These are phyloP conservation scores for Erigeron philadelphicus DNA, from an alignment of 140 eudicot species.

Conservation along the genomic window DNA sequence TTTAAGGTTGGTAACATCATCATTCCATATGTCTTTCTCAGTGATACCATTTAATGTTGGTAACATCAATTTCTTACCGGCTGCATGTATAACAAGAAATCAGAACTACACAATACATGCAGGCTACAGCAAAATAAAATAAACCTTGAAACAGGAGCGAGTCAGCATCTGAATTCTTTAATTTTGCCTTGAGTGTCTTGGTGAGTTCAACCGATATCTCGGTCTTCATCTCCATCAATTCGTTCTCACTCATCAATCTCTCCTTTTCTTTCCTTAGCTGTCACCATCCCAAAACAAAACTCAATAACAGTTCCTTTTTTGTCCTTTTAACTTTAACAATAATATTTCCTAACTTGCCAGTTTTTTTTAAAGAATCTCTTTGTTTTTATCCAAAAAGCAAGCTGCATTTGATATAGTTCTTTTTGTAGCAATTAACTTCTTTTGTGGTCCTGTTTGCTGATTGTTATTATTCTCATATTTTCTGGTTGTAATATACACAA, in stretches of 20 bases:
- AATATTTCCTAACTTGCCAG: neutral
- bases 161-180: slow-evolving; percentile 1
- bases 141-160: neutral
- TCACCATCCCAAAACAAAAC: slow-evolving; percentile 11
- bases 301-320: neutral
- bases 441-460: neutral
- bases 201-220: neutral
- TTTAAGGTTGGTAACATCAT: neutral
- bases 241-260: slow-evolving; percentile 12
- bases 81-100: neutral
- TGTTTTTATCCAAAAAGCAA: neutral
- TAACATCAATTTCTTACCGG: slow-evolving; percentile 2
- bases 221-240: slow-evolving; percentile 9
- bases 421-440: neutral
- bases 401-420: neutral
- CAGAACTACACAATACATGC: neutral
- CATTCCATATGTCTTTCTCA: neutral
- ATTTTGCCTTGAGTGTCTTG: slow-evolving; percentile 16
- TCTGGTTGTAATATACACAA: neutral
- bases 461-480: neutral
- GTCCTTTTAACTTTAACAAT: neutral
- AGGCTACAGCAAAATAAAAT: neutral
- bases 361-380: neutral
- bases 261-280: slow-evolving; percentile 33
- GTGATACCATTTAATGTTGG: neutral